These are phyloP conservation scores for Saccharomyces jurei DNA, from an alignment of 805 yeast species.

Conservation along the genomic window DNA sequence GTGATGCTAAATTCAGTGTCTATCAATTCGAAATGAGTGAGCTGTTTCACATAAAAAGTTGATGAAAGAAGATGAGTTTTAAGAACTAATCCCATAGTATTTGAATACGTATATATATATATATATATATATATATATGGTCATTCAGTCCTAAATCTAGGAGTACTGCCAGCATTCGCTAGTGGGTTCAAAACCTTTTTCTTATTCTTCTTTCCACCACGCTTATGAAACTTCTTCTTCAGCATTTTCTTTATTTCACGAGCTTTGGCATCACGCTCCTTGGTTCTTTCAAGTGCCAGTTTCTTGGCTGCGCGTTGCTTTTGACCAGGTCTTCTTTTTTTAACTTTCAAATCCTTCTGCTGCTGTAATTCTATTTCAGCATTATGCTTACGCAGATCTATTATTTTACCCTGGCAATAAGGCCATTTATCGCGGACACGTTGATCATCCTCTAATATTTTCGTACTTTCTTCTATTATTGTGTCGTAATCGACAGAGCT, in stretches of 20 bases:
- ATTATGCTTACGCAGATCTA: conserved; percentile 16
- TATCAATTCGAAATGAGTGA: conserved; percentile 6
- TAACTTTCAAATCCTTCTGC: conserved; percentile 8
- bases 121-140: background rate
- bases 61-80: background rate
- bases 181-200: conserved; percentile 17
- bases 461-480: conserved; percentile 7
- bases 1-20: conserved; percentile 18
- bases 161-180: conserved; percentile 12
- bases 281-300: conserved; percentile 15
- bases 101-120: background rate
- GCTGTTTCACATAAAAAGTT: background rate
- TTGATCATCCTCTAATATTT: background rate
- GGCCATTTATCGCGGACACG: conserved; percentile 5
- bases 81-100: background rate
- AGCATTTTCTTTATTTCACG: conserved; percentile 20
- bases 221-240: conserved; percentile 29
- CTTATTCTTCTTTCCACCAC: conserved; percentile 33
- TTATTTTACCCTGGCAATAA: conserved; percentile 10
- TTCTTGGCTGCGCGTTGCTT: conserved; percentile 27
- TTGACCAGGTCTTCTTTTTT: conserved; percentile 26
- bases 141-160: conserved; percentile 13
- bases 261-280: conserved; percentile 19
- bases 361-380: conserved; percentile 8
- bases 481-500: conserved; percentile 18